A percentile compares a stretch with the other conserved stretches of the same genome.
Conservation (phyloP, 176 grass and related monocot genomes). For the Raddia distichophylla region DNA sequence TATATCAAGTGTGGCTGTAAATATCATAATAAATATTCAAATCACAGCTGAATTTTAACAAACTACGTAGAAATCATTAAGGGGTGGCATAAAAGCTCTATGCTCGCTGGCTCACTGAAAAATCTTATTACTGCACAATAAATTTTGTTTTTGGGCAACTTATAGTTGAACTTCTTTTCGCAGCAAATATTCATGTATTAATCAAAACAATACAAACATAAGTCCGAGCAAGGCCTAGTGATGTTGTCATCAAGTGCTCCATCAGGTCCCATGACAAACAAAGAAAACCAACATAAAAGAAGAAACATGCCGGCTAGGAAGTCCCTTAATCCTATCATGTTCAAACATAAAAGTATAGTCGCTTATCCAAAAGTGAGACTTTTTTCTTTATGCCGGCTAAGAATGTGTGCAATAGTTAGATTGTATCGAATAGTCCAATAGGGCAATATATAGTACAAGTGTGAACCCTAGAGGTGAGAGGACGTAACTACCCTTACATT, state of each 20-base stretch:
- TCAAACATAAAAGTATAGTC: conserved; percentile 9
- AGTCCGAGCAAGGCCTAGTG: no score
- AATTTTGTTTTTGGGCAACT: conserved; percentile 7
- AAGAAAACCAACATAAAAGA: no score
- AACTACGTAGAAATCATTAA: conserved; percentile 27
- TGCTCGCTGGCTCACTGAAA: conserved; percentile 15
- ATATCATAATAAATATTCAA: conserved; percentile 31
- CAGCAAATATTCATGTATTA: background rate
- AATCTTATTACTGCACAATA: conserved; percentile 29
- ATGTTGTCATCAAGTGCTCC: no score
- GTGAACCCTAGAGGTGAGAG: no score
- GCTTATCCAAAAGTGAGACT: conserved; percentile 14
- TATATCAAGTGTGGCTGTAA: conserved; percentile 83
- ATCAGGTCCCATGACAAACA: no score
- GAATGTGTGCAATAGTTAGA: no score
- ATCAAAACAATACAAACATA: background rate
- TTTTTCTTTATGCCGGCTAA: background rate
- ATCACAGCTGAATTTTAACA: conserved; percentile 18
- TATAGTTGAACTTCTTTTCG: conserved; percentile 13
- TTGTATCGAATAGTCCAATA: no score
- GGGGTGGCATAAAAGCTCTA: background rate
- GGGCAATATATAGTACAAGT: no score
- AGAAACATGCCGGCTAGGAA: no score
- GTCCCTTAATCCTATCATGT: no score
- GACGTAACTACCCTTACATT: no score